Conservation (phyloP, 2,329 filamentous ascomycete genomes). For the Claviceps monticola region DNA sequence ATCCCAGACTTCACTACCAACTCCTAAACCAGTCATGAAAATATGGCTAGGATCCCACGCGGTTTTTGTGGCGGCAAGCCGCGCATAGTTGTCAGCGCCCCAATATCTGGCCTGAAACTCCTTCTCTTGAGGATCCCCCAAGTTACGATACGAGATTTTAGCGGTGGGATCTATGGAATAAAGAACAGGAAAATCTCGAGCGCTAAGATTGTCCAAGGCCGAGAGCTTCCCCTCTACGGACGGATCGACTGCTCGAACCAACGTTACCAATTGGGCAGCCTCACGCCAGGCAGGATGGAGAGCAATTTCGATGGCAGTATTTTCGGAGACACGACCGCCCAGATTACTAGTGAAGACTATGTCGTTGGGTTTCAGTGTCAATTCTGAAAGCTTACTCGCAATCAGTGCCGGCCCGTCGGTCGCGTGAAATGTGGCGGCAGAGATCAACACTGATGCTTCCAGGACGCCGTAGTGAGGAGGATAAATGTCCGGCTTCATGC, state of each 20-base stretch:
- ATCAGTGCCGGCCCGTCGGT: neutral
- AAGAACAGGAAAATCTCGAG: neutral
- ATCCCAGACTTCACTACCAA: neutral
- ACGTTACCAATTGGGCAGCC: neutral
- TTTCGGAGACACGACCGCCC: neutral
- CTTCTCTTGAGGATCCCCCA: neutral
- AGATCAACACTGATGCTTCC: neutral
- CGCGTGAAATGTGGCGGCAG: neutral
- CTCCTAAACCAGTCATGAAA: neutral
- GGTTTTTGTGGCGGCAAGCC: neutral
- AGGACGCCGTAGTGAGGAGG: neutral
- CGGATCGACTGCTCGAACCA: neutral
- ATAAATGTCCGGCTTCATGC: neutral
- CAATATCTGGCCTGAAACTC: neutral
- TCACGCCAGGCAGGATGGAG: constrained; percentile 1
- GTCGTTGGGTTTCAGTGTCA: neutral
- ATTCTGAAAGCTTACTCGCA: neutral
- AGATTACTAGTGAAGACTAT: neutral
- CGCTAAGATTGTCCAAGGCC: neutral
- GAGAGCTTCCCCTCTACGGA: neutral
- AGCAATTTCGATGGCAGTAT: neutral
- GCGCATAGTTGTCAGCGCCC: neutral
- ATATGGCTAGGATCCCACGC: neutral
- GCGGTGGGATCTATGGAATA: neutral
- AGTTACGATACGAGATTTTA: constrained; percentile 1